phyloP scores from a whole-genome alignment of 805 yeast species.

The Tetrapisispora taiwanensis region DNA sequence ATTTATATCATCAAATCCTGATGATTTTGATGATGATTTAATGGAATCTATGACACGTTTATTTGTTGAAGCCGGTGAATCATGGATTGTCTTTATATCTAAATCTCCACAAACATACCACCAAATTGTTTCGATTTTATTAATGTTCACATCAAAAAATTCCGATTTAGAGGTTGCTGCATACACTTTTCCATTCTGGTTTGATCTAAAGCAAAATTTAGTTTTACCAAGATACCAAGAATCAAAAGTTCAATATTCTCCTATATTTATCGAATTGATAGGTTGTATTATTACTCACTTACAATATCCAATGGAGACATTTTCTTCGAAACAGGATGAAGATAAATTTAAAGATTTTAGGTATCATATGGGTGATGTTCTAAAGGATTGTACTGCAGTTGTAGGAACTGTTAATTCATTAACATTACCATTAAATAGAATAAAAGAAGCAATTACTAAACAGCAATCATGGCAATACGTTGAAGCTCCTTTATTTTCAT shows the following conservation, averaged over 20 bases:
- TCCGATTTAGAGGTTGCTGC: conserved; percentile 83
- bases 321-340: conserved; percentile 69
- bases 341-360: conserved; percentile 91
- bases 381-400: conserved; percentile 89
- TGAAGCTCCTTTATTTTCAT: conserved; percentile 82
- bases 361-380: conserved; percentile 95
- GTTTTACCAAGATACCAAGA: conserved; percentile 25
- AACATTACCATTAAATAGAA: conserved; percentile 53
- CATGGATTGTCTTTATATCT: conserved; percentile 86
- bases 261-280: conserved; percentile 19
- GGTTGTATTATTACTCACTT: conserved; percentile 49
- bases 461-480: conserved; percentile 62
- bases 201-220: conserved; percentile 56
- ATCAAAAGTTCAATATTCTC: conserved; percentile 17
- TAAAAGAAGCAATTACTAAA: conserved; percentile 33
- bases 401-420: conserved; percentile 69
- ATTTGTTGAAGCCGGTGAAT: conserved; percentile 86
- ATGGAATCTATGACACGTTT: conserved; percentile 64
- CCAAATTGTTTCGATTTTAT: conserved; percentile 61
- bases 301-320: conserved; percentile 57
- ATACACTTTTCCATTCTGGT: conserved; percentile 92
- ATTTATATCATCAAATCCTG: conserved; percentile 12
- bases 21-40: conserved; percentile 49
- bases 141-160: conserved; percentile 61
- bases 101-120: conserved; percentile 58